Evolutionary conservation across 2,329 filamentous ascomycete genomes (phyloP), one percentile per base, ranked within the genome.

Genomic region (Dactylellina sp.): DNA sequence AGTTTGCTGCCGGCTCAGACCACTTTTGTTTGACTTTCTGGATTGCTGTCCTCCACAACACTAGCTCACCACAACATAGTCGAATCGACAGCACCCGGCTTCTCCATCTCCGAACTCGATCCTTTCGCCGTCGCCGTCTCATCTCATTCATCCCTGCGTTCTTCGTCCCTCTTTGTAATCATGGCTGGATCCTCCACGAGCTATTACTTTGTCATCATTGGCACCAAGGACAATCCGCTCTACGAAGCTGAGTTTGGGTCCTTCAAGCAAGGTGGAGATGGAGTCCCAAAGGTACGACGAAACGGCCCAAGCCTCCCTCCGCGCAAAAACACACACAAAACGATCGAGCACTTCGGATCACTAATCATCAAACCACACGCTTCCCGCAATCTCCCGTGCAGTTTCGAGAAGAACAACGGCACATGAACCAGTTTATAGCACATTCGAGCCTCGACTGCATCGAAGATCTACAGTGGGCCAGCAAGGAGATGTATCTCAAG

Each of bases 191-290:
- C 71, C 64, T 70, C 71, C 14, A 64, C 71, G 12, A 75, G 71
- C 74, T 99, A 98, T 86, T 97, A 97, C 85, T 98, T 99, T 83
- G 91, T 91, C 80, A 97, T 99, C 78, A 88, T 99, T 81, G 95
- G 93, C 80, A 96, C 93, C 20, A 91, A 92, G 79, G 95, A 99
- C 84, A 96, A 94, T 80, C 94, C 95, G 35, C 87, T 99, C 77
- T 99, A 98, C 84, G 94, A 96, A 83, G 88, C 96, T 82, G 93
- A 97, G 80, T 99, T 99, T 81, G 95, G 95, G 79, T 97, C 94
- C 40, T 96, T 92, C 42, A 97, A 97, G 82, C 90, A 93, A 79
- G 93, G 94, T 83, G 94, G 94, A 80, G 95, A 98, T 84, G 95
- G 95, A 78, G 86, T 93, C 80, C 87, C 94, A 75, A 91, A 91